Base-by-base conservation (phyloP, 371 early-diverging fungal genomes). In the Quaeritorhiza haematococci region DNA sequence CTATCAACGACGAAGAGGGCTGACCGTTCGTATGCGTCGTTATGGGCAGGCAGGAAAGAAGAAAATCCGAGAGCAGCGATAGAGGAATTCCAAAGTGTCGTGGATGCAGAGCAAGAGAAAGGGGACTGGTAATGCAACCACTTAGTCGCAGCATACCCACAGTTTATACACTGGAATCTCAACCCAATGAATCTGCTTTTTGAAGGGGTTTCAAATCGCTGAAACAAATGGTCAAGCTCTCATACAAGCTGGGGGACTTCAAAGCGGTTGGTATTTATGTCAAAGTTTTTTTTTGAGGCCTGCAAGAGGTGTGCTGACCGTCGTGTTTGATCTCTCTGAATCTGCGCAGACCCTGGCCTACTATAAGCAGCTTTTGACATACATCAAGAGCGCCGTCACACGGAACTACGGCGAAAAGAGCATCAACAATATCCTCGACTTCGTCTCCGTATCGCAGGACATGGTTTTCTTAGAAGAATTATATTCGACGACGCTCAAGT, bases 341-440 rank as follows among this genome's bases (percentile, higher is more conserved):
- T 41, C 33, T 28, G 3, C 28, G 6, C 67, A 90, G 90, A 85
- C 91, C 0, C 66, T 93, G 6, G 67, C 74, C 50, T 79, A 86
- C 66, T 96, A 95, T 68, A 69, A 77, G 23, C 71, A 85, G 48
- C 76, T 96, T 27, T 74, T 96, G 8, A 84, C 82, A 0, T 93
- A 88, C 65, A 83, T 84, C 38, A 86, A 90, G 64, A 74, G 81
- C 3, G 88, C 91, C 0, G 92, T 93, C 6, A 85, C 94, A 1
- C 83, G 91, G 53, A 94, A 93, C 73, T 89, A 94, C 58, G 86
- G 90, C 66, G 98, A 97, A 66, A 97, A 95, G 76, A 87, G 87
- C 63, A 93, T 97, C 77, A 94, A 94, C 80, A 92, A 88, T 60
- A 89, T 93, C 55, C 72, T 97, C 28, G 96, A 97, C 62, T 84